Percentiles rank a stretch among this genome's conserved stretches.
Conservation (phyloP, 179 eudicot genomes). For the Carnegiea gigantea region DNA sequence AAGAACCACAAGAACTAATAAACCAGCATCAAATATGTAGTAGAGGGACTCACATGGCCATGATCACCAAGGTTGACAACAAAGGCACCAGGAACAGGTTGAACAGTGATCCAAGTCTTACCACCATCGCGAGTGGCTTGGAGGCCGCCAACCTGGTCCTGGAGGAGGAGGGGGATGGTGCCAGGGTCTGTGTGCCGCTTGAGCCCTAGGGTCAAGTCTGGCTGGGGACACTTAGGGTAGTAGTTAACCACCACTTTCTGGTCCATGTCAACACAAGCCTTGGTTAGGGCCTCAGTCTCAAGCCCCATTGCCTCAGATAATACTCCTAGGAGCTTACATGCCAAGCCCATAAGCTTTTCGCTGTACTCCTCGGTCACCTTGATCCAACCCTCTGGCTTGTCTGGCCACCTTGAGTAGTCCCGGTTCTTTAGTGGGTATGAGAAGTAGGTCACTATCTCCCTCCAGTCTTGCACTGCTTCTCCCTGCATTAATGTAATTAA, state of each 20-base stretch:
- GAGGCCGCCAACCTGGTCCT: slow-evolving; percentile 76
- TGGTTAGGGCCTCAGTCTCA: slow-evolving; percentile 70
- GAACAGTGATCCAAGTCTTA: slow-evolving; percentile 82
- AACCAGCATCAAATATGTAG: too few relatives aligned
- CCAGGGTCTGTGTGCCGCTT: slow-evolving; percentile 86
- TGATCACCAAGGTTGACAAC: slow-evolving; percentile 85
- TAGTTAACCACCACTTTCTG: slow-evolving; percentile 84
- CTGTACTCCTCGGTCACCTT: slow-evolving; percentile 64
- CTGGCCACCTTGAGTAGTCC: slow-evolving; percentile 94
- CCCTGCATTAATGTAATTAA: slow-evolving; percentile 38
- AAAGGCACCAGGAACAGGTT: slow-evolving; percentile 76
- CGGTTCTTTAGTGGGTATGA: slow-evolving; percentile 65
- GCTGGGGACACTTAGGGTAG: slow-evolving; percentile 92
- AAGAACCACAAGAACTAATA: too few relatives aligned
- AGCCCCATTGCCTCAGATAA: slow-evolving; percentile 89
- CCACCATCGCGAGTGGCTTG: slow-evolving; percentile 82
- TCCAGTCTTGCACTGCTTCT: slow-evolving; percentile 82
- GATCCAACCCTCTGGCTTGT: slow-evolving; percentile 84
- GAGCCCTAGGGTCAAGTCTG: slow-evolving; percentile 75
- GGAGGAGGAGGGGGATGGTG: slow-evolving; percentile 67
- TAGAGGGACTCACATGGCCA: slow-evolving; percentile 56
- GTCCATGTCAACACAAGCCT: slow-evolving; percentile 93
- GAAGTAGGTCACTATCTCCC: slow-evolving; percentile 83
- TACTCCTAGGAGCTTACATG: slow-evolving; percentile 75
- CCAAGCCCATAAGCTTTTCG: slow-evolving; percentile 63